Base-by-base conservation (phyloP, 768 basidiomycete species). In the Lentinula lateritia region DNA sequence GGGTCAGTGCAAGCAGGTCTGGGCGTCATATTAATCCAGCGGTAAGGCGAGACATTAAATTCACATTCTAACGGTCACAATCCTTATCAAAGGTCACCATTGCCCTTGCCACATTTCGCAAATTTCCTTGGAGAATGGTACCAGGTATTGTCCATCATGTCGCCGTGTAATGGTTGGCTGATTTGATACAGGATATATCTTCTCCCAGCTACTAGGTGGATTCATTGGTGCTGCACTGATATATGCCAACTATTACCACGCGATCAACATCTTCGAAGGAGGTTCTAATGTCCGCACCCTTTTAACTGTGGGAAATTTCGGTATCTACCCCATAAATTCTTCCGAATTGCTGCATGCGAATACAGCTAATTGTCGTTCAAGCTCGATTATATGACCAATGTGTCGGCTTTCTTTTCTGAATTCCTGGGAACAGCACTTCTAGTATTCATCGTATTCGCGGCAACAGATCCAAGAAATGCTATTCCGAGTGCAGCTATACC, bases 101-200 rank as follows among this genome's bases (percentile, higher is more conserved):
- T 54, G 79, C 84, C 15, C 67, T 92, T 46, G 89, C 88, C 3
- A 76, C 83, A 2, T 85, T 85, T 70, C 84, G 91, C 64, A 80
- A 78, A 50, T 92, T 93, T 72, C 88, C 92, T 0, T 89, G 88
- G 87, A 81, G 78, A 65, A 93, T 93, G 69, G 92, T 92, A 0
- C 92, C 92, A 0, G 78, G 66, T 76, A 69, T 54, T 3, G 34
- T 48, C 57, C 10, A 8, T n/a, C n/a, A n/a, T n/a, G n/a, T 35
- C 36, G 18, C 23, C 3, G 16, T 23, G n/a, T n/a, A 13, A 34
- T 15, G 34, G 18, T 58, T 16, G 18, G 16, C 32, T 28, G 0
- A 4, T 50, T 12, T 28, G 13, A n/a, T n/a, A 41, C 57, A 73
- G 74, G 69, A n/a, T 92, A 85, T 69, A 80, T 89, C 52, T 67